A percentile compares a stretch with the other conserved stretches of the same genome.
Evolutionary conservation across 345 rosid species (phyloP).

Genomic region (Moricandia moricandioides): DNA sequence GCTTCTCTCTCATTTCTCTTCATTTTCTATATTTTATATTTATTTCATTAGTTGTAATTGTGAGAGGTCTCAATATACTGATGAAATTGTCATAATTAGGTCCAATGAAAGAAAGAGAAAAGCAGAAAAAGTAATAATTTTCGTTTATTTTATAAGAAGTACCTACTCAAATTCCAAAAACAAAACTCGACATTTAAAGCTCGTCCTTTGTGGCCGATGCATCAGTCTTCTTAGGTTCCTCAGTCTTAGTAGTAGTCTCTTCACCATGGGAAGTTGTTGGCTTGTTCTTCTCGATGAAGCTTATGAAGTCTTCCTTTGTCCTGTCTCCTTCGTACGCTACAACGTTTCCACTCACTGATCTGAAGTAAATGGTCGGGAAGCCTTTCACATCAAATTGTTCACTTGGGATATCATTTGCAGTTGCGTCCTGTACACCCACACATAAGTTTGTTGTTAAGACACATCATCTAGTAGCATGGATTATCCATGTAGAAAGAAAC

Average conservation of each 20-base stretch:
- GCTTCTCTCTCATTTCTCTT: no score
- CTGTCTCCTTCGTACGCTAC: slow-evolving; percentile 68
- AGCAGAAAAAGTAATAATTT: no score
- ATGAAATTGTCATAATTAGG: no score
- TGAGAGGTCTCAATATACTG: no score
- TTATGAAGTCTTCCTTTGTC: slow-evolving; percentile 74
- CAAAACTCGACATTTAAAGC: slow-evolving; percentile 38
- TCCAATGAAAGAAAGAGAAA: no score
- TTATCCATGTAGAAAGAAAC: neutral
- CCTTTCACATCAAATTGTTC: slow-evolving; percentile 75
- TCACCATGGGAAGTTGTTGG: slow-evolving; percentile 29
- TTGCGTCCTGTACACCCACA: slow-evolving; percentile 59
- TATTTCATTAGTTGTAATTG: no score
- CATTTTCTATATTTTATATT: no score
- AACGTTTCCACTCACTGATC: slow-evolving; percentile 62
- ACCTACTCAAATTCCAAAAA: slow-evolving; percentile 15
- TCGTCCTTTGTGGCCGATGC: slow-evolving; percentile 53
- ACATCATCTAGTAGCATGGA: neutral
- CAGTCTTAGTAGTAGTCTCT: slow-evolving; percentile 13
- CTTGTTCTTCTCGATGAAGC: slow-evolving; percentile 77
- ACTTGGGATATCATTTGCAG: slow-evolving; percentile 72
- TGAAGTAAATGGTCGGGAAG: slow-evolving; percentile 80
- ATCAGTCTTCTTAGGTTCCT: slow-evolving; percentile 21
- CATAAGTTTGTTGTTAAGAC: neutral
- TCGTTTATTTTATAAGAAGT: no score